These are phyloP conservation scores for Colletotrichum tanaceti DNA, from an alignment of 2,329 filamentous ascomycete genomes.

Conservation along the genomic window DNA sequence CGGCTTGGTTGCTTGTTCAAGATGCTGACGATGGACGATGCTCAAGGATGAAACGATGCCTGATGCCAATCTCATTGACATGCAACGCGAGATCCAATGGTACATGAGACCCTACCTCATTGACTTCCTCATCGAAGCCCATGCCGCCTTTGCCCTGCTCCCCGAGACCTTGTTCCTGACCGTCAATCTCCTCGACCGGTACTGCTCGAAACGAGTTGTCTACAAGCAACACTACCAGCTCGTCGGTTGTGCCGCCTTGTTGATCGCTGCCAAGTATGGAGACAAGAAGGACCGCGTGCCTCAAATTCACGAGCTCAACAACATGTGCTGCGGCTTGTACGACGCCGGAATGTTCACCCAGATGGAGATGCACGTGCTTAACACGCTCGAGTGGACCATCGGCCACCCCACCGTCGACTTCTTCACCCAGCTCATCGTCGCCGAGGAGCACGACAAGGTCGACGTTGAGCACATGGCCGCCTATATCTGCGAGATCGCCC, in stretches of 20 bases:
- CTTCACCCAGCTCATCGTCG: slow-evolving; percentile 88
- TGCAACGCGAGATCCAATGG: slow-evolving; percentile 99
- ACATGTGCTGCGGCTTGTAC: slow-evolving; percentile 98
- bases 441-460: slow-evolving; percentile 80
- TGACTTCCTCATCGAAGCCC: slow-evolving; percentile 97
- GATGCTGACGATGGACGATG: slow-evolving; percentile 12
- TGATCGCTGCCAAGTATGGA: slow-evolving; percentile 98
- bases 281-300: slow-evolving; percentile 99
- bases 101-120: slow-evolving; percentile 99
- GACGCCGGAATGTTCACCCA: slow-evolving; percentile 99
- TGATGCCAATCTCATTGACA: slow-evolving; percentile 97
- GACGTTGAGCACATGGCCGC: slow-evolving; percentile 95
- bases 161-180: slow-evolving; percentile 96
- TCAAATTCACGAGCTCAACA: slow-evolving; percentile 95
- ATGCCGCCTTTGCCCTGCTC: slow-evolving; percentile 91
- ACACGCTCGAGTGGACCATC: slow-evolving; percentile 95
- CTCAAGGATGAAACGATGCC: slow-evolving; percentile 82
- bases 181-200: slow-evolving; percentile 95
- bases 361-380: slow-evolving; percentile 99
- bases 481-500: slow-evolving; percentile 93
- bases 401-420: slow-evolving; percentile 96
- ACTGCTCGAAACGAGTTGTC: slow-evolving; percentile 96
- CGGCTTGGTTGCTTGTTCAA: too few relatives aligned
- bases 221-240: slow-evolving; percentile 99
- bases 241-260: slow-evolving; percentile 92